Base-by-base conservation (phyloP, 2,329 filamentous ascomycete genomes). In the Dendrostoma leiphaemia region DNA sequence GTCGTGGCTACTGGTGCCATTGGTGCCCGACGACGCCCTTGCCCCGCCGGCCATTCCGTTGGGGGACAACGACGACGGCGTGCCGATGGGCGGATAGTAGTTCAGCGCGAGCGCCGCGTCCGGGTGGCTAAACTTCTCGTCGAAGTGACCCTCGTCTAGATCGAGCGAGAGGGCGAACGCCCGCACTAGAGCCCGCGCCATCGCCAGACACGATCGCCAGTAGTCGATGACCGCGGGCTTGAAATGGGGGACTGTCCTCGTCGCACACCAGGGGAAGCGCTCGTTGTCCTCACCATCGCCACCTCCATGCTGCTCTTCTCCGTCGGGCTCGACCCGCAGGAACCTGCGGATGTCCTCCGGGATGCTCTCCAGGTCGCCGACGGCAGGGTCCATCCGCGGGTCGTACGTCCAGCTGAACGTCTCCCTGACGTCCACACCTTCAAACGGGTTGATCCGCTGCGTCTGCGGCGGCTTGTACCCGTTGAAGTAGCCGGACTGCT, bases 91-190 rank as follows among this genome's bases (percentile, higher is more conserved):
- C 0, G 69, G 71, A 56, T 74, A 74, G 59, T 72, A 74, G 56
- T 76, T 76, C 43, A 77, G 63, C 3, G 69, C 72, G 17, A 71
- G 62, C 5, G 71, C 66, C 7, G 70, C 71, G 31, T 74, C 81
- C 0, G 82, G 82, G 58, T 79, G 75, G 0, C 72, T 76, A 17
- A 77, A 75, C 50, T 81, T 76, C 3, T 68, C 67, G 56, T 84
- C 81, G 61, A 85, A 84, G 51, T 79, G 78, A 31, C 74, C 62
- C 60, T 85, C 82, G 0, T 75, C 71, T 3, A 85, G 67, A 10
- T 74, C 73, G 2, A 85, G 70, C 4, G 76, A 76, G 3, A 86
- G 69, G 0, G 82, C 81, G 60, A 86, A 83, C 6, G 75, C 67
- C 4, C 71, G 69, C 2, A 81, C 74, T 29, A 85, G 63, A 32